A percentile compares a stretch with the other conserved stretches of the same genome.
Conservation (phyloP, 2,329 filamentous ascomycete species). For the Fusarium beomiforme region DNA sequence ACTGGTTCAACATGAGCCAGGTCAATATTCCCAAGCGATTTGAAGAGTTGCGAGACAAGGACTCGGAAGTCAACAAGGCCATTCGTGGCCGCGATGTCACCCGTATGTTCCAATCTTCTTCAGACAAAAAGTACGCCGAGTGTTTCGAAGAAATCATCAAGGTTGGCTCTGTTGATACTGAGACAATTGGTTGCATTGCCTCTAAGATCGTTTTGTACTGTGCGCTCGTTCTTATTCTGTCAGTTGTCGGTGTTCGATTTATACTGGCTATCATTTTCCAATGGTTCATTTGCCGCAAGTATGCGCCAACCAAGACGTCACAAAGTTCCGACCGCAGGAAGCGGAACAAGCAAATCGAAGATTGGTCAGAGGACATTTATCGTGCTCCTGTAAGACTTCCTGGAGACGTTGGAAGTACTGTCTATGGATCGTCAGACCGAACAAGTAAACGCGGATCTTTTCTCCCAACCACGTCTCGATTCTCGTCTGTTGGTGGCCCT, state of each 20-base stretch:
- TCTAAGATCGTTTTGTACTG: conserved; percentile 97
- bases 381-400: conserved; percentile 84
- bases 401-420: conserved; percentile 75
- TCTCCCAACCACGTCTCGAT: conserved; percentile 91
- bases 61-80: conserved; percentile 65
- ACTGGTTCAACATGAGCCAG: conserved; percentile 88
- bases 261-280: conserved; percentile 90
- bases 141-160: conserved; percentile 95
- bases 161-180: conserved; percentile 94
- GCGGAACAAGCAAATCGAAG: conserved; percentile 92
- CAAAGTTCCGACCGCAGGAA: conserved; percentile 83
- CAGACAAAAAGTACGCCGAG: conserved; percentile 83
- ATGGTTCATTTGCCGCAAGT: conserved; percentile 92
- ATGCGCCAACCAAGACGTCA: conserved; percentile 85
- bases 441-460: conserved; percentile 86
- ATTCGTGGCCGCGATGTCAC: conserved; percentile 90
- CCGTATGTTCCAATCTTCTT: conserved; percentile 80
- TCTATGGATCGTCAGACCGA: conserved; percentile 69
- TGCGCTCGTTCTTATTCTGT: conserved; percentile 89
- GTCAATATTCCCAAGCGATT: conserved; percentile 82
- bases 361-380: conserved; percentile 98
- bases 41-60: conserved; percentile 78
- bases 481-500: conserved; percentile 87
- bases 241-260: conserved; percentile 88
- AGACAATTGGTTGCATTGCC: conserved; percentile 96